A percentile compares a stretch with the other conserved stretches of the same genome.
Evolutionary conservation across 179 eudicot genomes (phyloP).

Genomic region (Silene noctiflora): DNA sequence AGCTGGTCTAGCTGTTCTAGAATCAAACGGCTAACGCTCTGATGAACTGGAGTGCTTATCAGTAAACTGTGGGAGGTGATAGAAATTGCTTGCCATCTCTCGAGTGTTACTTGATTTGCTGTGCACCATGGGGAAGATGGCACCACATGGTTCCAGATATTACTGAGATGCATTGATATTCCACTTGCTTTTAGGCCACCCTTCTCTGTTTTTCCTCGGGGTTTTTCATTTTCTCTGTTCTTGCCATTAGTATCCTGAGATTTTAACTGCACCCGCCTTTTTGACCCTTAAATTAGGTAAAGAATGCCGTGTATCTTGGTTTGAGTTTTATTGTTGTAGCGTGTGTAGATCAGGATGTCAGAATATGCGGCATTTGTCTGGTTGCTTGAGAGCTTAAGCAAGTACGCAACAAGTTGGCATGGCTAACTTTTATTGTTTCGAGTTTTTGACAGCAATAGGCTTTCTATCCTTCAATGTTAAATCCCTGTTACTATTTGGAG

Average conservation of each 20-base stretch:
- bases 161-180: not conserved
- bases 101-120: not conserved
- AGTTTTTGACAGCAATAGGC: too few relatives aligned
- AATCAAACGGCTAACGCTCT: not conserved
- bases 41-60: not conserved
- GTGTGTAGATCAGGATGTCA: not conserved
- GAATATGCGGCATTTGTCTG: not conserved
- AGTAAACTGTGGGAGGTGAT: not conserved
- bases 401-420: too few relatives aligned
- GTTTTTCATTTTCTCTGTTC: not conserved
- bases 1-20: not conserved
- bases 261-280: not conserved
- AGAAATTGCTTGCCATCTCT: not conserved
- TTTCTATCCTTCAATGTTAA: too few relatives aligned
- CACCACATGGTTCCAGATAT: not conserved
- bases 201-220: not conserved
- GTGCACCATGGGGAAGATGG: not conserved
- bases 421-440: too few relatives aligned
- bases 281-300: not conserved
- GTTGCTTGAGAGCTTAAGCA: too few relatives aligned
- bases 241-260: constrained; percentile 5
- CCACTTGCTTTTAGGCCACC: not conserved
- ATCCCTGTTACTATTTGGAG: too few relatives aligned
- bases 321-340: not conserved
- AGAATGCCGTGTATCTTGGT: not conserved